These are phyloP conservation scores for Areca catechu DNA, from an alignment of 176 grass and related monocot species.

Conservation along the genomic window DNA sequence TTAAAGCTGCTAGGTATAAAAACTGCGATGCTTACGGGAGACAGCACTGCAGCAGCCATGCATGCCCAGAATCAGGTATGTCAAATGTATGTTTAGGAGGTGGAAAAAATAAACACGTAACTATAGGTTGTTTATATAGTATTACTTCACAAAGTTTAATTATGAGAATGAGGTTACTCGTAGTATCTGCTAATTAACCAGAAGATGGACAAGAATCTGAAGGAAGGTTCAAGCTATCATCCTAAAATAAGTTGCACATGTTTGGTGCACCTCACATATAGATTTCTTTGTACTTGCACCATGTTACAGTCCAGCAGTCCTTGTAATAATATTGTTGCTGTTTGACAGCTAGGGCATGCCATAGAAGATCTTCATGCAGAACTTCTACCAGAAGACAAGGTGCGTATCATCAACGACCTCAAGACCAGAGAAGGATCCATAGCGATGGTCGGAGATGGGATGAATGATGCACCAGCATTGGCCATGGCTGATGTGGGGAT, in stretches of 20 bases:
- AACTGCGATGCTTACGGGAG: slow-evolving; percentile 90
- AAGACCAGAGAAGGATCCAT: slow-evolving; percentile 53
- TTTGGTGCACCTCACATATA: too few relatives aligned
- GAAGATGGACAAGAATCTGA: too few relatives aligned
- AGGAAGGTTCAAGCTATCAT: too few relatives aligned
- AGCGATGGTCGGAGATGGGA: slow-evolving; percentile 90
- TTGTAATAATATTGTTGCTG: neutral
- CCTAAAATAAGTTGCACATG: too few relatives aligned
- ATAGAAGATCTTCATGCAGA: slow-evolving; percentile 64
- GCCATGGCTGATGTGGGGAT: slow-evolving; percentile 83
- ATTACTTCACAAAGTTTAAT: too few relatives aligned
- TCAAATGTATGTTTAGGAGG: neutral
- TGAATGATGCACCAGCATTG: slow-evolving; percentile 91
- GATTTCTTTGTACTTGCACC: too few relatives aligned
- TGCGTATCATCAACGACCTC: slow-evolving; percentile 59
- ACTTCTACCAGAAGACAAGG: slow-evolving; percentile 86
- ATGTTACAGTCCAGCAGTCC: too few relatives aligned
- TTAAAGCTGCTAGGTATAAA: slow-evolving; percentile 74
- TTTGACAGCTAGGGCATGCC: slow-evolving; percentile 51
- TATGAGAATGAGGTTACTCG: too few relatives aligned
- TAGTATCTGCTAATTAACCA: too few relatives aligned
- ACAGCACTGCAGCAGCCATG: slow-evolving; percentile 54
- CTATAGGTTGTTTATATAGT: too few relatives aligned
- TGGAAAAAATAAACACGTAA: neutral
- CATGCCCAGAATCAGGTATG: slow-evolving; percentile 81